Evolutionary conservation across 208 protist genomes (phyloP), one percentile per base, ranked within the genome.

Genomic region (Wallacemonas rigidus): DNA sequence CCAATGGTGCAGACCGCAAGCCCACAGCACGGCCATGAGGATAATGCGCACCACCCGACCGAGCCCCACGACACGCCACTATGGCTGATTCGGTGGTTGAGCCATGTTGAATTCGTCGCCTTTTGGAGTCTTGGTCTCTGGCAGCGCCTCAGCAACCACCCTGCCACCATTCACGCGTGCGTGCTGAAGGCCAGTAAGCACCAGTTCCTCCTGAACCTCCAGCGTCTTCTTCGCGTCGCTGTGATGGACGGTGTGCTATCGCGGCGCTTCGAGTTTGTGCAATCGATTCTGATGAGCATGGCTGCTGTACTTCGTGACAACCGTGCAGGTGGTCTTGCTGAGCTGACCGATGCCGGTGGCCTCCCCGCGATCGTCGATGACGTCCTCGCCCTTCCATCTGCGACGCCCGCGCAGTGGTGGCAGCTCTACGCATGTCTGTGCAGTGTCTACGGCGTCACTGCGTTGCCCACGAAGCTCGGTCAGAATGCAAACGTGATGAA

Each of bases 401-500:
- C 61, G n/a, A 75, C 71, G 6, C 63, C 75, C 1, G 58, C 63
- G 36, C 85, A 91, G 61, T 90, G 84, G 89, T 85, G 89, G 26
- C 80, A 85, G 43, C 79, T 85, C 26, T 89, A 84, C 60, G 40
- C 85, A 2, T 79, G 74, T 2, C 63, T 91, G 36, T 76, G 80
- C 50, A 71, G 72, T 39, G 76, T 94, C 44, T 90, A 89, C 65
- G 89, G 89, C 39, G 80, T 87, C 61, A 60, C 69, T 1, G 53
- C 71, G 0, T 78, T 94, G 41, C 89, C 89, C 2, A 56, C 73
- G 0, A 14, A 60, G 15, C 14, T 48, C 1, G 78, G 64, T 0
- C 67, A 55, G n/a, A 1, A 61, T 1, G 71, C 68, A 15, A 80
- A 75, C 67, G 71, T 60, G 45, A 48, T 89, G 26, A 75, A 89